Percentiles rank a stretch among this genome's conserved stretches.
These are phyloP conservation scores for Citrus trifoliata DNA, from an alignment of 345 rosid genomes.

Conservation along the genomic window DNA sequence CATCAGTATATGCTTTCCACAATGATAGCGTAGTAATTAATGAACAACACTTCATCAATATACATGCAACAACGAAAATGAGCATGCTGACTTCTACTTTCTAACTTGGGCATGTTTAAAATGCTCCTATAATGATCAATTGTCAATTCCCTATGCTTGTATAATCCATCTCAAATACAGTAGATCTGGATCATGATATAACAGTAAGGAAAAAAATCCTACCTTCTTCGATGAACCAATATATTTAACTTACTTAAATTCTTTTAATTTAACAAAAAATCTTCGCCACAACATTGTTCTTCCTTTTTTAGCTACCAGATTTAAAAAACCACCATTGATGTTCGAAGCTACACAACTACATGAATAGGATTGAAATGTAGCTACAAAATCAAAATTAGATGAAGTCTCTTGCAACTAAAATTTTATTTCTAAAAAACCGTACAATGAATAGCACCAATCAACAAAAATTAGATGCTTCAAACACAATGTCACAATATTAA, in stretches of 20 bases:
- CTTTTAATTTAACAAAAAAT: slow-evolving; percentile 29
- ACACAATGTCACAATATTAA: background rate
- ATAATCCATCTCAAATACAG: no score
- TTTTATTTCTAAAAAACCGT: no score
- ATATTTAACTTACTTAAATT: slow-evolving; percentile 31
- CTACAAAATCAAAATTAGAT: slow-evolving; percentile 44
- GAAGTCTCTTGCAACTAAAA: background rate
- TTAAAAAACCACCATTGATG: slow-evolving; percentile 45
- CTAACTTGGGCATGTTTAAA: no score
- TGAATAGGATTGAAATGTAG: slow-evolving; percentile 77
- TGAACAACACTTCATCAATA: no score
- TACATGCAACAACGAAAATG: no score
- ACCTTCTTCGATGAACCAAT: slow-evolving; percentile 48
- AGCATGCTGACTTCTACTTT: no score
- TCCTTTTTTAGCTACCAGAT: slow-evolving; percentile 37
- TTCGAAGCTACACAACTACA: slow-evolving; percentile 83
- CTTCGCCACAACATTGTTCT: slow-evolving; percentile 35
- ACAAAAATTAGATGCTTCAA: background rate
- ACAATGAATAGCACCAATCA: background rate
- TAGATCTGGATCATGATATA: background rate
- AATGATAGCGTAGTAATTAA: no score
- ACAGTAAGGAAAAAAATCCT: slow-evolving; percentile 28
- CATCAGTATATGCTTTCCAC: no score
- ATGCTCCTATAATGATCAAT: no score
- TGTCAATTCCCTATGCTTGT: no score